A percentile compares a stretch with the other conserved stretches of the same genome.
phyloP scores from a whole-genome alignment of 768 basidiomycete genomes.

The Pilatotrama ljubarskyi region DNA sequence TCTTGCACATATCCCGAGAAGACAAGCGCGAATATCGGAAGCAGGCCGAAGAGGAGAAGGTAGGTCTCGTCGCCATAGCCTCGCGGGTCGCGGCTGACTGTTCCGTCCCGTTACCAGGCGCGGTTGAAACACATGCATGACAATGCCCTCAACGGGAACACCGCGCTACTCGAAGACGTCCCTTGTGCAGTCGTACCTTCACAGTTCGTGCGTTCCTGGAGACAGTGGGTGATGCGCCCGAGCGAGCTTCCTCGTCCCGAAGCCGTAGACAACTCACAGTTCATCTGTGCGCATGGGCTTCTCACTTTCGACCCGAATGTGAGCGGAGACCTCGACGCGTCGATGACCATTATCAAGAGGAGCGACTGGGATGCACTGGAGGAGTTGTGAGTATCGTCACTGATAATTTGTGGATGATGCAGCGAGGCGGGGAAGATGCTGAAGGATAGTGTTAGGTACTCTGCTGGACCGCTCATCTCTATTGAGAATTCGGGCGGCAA shows the following conservation, averaged over 20 bases:
- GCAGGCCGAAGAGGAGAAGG: constrained; percentile 81
- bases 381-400: constrained; percentile 48
- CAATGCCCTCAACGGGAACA: constrained; percentile 47
- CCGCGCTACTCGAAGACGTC: constrained; percentile 46
- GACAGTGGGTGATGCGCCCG: constrained; percentile 64
- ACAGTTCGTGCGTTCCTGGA: constrained; percentile 68
- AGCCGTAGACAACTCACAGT: constrained; percentile 57
- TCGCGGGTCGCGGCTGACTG: background rate
- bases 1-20: constrained; percentile 55
- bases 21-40: constrained; percentile 63
- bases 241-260: constrained; percentile 56
- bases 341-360: constrained; percentile 55
- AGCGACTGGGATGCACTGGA: constrained; percentile 66
- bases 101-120: constrained; percentile 41
- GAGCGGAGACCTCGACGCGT: constrained; percentile 56
- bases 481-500: constrained; percentile 38
- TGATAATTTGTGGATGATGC: no score
- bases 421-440: background rate
- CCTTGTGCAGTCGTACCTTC: constrained; percentile 60
- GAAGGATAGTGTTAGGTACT: constrained; percentile 44
- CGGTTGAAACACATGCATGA: constrained; percentile 65
- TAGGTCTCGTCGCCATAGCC: constrained; percentile 23
- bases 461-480: constrained; percentile 53
- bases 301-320: constrained; percentile 69
- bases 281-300: constrained; percentile 67